These are phyloP conservation scores for Eucalyptus regnans DNA, from an alignment of 345 rosid genomes.

Conservation along the genomic window DNA sequence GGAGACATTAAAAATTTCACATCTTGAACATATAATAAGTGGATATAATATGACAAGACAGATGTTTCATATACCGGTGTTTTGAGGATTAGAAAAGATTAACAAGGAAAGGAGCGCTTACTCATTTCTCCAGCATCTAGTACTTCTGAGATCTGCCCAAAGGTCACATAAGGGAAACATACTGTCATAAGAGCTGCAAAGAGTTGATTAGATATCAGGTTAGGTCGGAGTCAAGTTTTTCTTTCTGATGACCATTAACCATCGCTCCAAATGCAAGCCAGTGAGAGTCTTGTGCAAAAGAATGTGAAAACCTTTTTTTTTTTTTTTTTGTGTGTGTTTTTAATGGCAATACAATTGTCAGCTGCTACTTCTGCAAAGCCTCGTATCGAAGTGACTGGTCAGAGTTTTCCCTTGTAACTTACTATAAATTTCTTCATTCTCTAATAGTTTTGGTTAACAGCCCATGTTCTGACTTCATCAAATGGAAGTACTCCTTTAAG, in stretches of 20 bases:
- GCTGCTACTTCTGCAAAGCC: background rate
- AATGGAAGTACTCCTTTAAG: background rate
- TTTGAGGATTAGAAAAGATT: background rate
- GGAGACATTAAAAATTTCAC: background rate
- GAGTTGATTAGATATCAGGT: background rate
- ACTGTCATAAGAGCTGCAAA: conserved; percentile 23
- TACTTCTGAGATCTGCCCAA: conserved; percentile 41
- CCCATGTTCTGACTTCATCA: background rate
- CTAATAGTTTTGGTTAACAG: background rate
- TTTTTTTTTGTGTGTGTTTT: background rate
- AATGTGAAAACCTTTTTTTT: background rate
- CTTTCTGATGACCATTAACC: background rate
- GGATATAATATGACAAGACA: background rate
- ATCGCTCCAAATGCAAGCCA: background rate
- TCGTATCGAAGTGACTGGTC: background rate
- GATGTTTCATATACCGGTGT: background rate
- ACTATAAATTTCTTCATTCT: background rate
- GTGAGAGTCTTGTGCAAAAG: background rate
- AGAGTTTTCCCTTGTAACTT: background rate
- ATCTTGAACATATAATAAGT: background rate
- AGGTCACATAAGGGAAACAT: conserved; percentile 30
- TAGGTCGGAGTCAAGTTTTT: background rate
- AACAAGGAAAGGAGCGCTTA: background rate
- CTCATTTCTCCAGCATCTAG: conserved; percentile 33
- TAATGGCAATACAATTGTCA: background rate